Base-by-base conservation (phyloP, 768 basidiomycete species). In the Russula vinacea region DNA sequence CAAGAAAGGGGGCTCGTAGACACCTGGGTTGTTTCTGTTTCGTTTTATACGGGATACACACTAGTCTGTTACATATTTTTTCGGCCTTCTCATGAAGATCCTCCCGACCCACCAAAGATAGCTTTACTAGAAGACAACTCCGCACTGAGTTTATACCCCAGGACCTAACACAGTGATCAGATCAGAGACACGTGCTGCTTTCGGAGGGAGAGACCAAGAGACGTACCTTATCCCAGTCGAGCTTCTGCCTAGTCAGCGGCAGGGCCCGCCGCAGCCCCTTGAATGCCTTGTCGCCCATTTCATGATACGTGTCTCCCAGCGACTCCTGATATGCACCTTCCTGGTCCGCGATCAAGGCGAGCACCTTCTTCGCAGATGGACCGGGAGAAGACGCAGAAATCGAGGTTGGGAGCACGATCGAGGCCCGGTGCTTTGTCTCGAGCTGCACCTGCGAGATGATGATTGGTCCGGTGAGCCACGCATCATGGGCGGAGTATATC, bases 251-350 rank as follows among this genome's bases (percentile, higher is more conserved):
- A 14, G 94, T 98, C 71, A 98, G 78, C 0, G 96, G 97, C 62
- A 99, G 76, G 1, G 94, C 94, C 42, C 97, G 83, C 69, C 97
- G 81, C 56, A 99, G 79, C 7, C 89, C 86, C 75, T 92, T 92
- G 83, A 98, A 98, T 0, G 90, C 89, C 76, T 92, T 94, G 71
- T 98, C 95, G 45, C 89, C 84, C 85, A 99, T 88, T 69, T 91
- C 87, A 47, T 87, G 85, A 72, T 98, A 97, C 17, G 89, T 82
- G 52, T 89, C 88, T 70, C 86, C 90, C 59, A 98, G 74, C 17
- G 88, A 86, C 0, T 80, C 77, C 72, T 98, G 94, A 71, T 94
- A 90, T 67, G 81, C 83, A 14, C 84, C 79, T 73, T 94, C 89
- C 71, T 96, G 92, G 19, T 84, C 82, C 70, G 86, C 88, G 61